Evolutionary conservation across 2,329 filamentous ascomycete species (phyloP), one percentile per base, ranked within the genome.

Genomic region (Colletotrichum kahawae): DNA sequence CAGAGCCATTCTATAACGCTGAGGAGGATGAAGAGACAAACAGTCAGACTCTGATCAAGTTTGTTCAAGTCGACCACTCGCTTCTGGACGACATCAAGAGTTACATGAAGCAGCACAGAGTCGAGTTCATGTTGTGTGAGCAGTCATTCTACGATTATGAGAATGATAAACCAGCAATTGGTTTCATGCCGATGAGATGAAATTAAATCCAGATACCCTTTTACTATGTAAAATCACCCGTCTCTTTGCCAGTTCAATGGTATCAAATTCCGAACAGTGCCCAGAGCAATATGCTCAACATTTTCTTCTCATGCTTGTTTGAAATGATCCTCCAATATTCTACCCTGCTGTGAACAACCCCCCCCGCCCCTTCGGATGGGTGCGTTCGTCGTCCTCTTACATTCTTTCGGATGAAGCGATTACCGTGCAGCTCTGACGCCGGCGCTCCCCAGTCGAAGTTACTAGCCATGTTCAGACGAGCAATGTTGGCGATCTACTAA

Each of bases 131-230:
- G 68, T 2, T 57, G 33, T 65, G 68, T 18, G 12, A 70, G 59
- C 68, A 70, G 2, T 7, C 14, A 7, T 73, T 63, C n/a, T 64
- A 63, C 29, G 54, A 62, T 10, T 73, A 54, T 18, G 16, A 69
- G 21, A 63, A 38, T 70, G 38, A 43, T 65, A 0, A 3, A 18
- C 24, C 48, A 38, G 31, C 24, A 48, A 70, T 31, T 76, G 48
- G 51, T 4, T 74, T 73, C 62, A 27, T 64, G 62, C 48, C 69
- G 13, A 24, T 54, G 9, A 33, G 43, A 51, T 67, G 8, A 48
- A 10, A 4, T 5, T 3, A 7, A 1, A n/a, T 2, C 3, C 12
- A 21, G 18, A 21, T 1, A 3, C 9, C 16, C 0, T 48, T 7
- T 6, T 3, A 0, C 2, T 48, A 7, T 1, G 0, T 7, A 12